These are phyloP conservation scores for Galerina marginata DNA, from an alignment of 768 basidiomycete genomes.

Conservation along the genomic window DNA sequence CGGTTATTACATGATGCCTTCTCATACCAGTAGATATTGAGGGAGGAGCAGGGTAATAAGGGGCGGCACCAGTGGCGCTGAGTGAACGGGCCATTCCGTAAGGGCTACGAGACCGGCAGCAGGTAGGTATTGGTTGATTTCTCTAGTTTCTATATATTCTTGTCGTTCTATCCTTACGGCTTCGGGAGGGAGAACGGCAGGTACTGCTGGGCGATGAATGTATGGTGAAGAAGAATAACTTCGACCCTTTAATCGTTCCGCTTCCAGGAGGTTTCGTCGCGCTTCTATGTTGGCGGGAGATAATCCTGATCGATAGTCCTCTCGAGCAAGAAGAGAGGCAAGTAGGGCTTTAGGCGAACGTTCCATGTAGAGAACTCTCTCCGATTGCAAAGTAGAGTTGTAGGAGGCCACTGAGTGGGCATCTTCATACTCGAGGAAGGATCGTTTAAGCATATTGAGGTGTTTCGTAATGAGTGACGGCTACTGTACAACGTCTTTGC, in stretches of 20 bases:
- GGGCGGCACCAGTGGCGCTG: too few relatives aligned
- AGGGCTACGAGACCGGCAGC: too few relatives aligned
- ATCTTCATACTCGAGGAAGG: constrained; percentile 3
- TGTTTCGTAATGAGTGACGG: not conserved
- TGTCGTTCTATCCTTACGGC: too few relatives aligned
- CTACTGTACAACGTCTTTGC: constrained; percentile 1
- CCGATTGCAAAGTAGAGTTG: constrained; percentile 8
- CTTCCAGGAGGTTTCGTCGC: not conserved
- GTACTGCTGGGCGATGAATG: not conserved
- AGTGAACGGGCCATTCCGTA: too few relatives aligned
- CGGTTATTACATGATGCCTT: too few relatives aligned
- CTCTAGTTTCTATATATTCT: too few relatives aligned
- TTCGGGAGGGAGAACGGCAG: too few relatives aligned
- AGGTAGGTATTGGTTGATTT: too few relatives aligned
- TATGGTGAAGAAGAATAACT: not conserved
- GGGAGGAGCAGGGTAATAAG: too few relatives aligned
- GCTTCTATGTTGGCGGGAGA: not conserved
- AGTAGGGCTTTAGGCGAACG: constrained; percentile 3
- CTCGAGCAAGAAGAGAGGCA: not conserved
- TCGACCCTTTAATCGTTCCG: not conserved
- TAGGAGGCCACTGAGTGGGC: constrained; percentile 10
- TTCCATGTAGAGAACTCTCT: not conserved
- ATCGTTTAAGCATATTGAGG: not conserved
- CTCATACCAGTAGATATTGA: too few relatives aligned
- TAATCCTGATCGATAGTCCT: not conserved